Conservation (phyloP, 2,329 filamentous ascomycete species). For the Zelopaecilomyces penicillatus region DNA sequence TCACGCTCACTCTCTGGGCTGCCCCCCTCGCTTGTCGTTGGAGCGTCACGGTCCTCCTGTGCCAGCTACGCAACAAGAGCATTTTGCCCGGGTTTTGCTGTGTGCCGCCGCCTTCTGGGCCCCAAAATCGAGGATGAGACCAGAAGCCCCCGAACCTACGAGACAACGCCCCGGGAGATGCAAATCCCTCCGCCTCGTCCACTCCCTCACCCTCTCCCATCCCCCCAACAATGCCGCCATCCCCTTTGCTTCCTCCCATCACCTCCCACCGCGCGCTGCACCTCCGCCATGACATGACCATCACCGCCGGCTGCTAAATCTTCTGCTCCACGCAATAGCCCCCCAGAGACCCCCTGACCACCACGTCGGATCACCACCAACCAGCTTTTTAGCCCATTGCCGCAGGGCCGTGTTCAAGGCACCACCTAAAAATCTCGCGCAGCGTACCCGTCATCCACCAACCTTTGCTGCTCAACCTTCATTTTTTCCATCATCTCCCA, state of each 20-base stretch:
- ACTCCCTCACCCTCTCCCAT: slow-evolving; percentile 14
- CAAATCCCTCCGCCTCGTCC: slow-evolving; percentile 20
- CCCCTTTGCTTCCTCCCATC: slow-evolving; percentile 12
- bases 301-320: slow-evolving; percentile 10
- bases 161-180: slow-evolving; percentile 26
- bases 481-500: slow-evolving; percentile 1
- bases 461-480: slow-evolving; percentile 6
- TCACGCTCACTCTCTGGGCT: slow-evolving; percentile 4
- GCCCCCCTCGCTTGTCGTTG: slow-evolving; percentile 12
- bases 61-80: slow-evolving; percentile 10
- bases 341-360: slow-evolving; percentile 13
- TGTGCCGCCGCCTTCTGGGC: slow-evolving; percentile 30
- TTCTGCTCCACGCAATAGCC: slow-evolving; percentile 12
- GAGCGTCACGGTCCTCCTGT: slow-evolving; percentile 17
- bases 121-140: slow-evolving; percentile 33
- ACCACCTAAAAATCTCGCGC: slow-evolving; percentile 8
- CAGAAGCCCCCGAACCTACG: slow-evolving; percentile 29
- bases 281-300: slow-evolving; percentile 11
- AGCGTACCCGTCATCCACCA: slow-evolving; percentile 8
- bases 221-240: slow-evolving; percentile 12
- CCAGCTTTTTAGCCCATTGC: slow-evolving; percentile 10
- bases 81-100: slow-evolving; percentile 19
- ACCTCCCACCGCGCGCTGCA: slow-evolving; percentile 8
- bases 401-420: slow-evolving; percentile 8
- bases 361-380: slow-evolving; percentile 17